Base-by-base conservation (phyloP, 495 filamentous ascomycete genomes). In the Pyrenula massariospora region DNA sequence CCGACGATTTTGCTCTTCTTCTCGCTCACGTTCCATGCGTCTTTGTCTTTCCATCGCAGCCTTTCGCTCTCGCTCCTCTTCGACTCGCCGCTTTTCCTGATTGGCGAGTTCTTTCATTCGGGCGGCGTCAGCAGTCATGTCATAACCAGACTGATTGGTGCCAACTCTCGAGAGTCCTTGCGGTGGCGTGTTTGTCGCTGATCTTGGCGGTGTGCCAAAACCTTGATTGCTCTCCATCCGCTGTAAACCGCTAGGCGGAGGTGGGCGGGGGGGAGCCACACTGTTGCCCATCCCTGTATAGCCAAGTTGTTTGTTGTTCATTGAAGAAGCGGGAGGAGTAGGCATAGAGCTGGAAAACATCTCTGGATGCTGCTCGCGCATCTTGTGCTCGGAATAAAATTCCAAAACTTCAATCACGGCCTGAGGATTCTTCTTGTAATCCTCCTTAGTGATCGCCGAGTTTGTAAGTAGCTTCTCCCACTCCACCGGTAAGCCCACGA, bases 401-500 rank as follows among this genome's bases (percentile, higher is more conserved):
- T 96, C 88, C 24, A 98, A 77, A 31, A 95, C 94, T 67, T 98
- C 93, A 55, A 97, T 90, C 20, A 98, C 93, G 21, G 92, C 94
- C 69, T 96, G 88, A n/a, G 93, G 93, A 62, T 97, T 96, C 65
- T 91, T 89, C 71, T 92, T 86, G 71, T 96, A 95, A 68, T 98
- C 93, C 62, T 96, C 93, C 70, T 94, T 93, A 24, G 93, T 96
- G 62, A 98, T 94, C 25, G 93, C 93, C 2, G 93, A 97, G 11
- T 89, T 87, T 55, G 89, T 96, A 62, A 98, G 76, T 25, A 98
- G 77, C 68, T 91, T 91, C 59, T 93, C 93, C 93, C 93, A 98
- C 75, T 97, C 94, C 22, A 88, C 83, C 1, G 93, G 93, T 55
- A 98, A 70, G 20, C 94, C 93, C 20, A 91, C 86, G 61, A 98